A percentile compares a stretch with the other conserved stretches of the same genome.
Evolutionary conservation across 495 filamentous ascomycete genomes (phyloP).

Genomic region (Thozetella sp.): DNA sequence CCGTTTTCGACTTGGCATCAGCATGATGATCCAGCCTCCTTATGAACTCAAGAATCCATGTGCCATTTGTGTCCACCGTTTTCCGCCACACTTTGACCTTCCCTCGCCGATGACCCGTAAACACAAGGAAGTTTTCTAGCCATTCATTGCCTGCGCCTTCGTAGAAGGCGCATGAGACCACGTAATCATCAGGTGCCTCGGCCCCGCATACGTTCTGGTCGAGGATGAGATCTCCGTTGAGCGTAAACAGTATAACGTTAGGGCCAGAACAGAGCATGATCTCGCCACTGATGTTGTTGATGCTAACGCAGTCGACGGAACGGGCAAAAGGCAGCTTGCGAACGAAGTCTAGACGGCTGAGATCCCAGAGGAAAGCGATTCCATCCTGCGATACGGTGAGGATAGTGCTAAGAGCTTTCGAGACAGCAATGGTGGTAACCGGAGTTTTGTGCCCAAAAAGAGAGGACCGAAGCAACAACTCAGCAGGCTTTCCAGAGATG

Average conservation of each 20-base stretch:
- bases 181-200: conserved; percentile 58
- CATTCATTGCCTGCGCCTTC: conserved; percentile 92
- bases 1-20: conserved; percentile 70
- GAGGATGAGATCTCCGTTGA: conserved; percentile 83
- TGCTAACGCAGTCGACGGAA: conserved; percentile 68
- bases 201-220: conserved; percentile 75
- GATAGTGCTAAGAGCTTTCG: conserved; percentile 83
- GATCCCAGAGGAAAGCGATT: conserved; percentile 86
- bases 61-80: conserved; percentile 35
- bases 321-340: conserved; percentile 63
- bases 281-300: conserved; percentile 88
- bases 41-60: conserved; percentile 59
- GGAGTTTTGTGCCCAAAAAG: conserved; percentile 88
- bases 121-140: conserved; percentile 82
- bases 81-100: conserved; percentile 77
- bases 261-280: conserved; percentile 81
- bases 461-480: conserved; percentile 76
- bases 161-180: conserved; percentile 87
- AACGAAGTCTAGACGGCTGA: conserved; percentile 88
- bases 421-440: conserved; percentile 79
- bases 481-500: conserved; percentile 62
- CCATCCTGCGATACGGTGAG: conserved; percentile 82
- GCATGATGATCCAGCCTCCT: conserved; percentile 84
- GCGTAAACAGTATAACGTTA: conserved; percentile 74
- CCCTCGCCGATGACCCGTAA: conserved; percentile 85